Conservation (phyloP, 202 grass and related monocot genomes). For the Eragrostis tef region DNA sequence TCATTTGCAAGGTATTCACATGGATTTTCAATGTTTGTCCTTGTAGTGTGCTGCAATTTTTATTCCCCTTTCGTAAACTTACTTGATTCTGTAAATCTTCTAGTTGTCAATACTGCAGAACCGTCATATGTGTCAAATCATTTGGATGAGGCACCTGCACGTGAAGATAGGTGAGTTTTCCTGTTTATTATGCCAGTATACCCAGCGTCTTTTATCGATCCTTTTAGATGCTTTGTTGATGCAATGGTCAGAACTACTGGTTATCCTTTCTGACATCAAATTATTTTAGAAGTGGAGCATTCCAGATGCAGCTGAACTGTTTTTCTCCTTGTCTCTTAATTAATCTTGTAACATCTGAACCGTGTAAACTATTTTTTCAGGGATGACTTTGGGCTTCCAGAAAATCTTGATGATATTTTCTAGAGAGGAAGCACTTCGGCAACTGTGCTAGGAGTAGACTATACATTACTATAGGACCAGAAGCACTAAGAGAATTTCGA, state of each 20-base stretch:
- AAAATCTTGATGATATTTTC: conserved; percentile 18
- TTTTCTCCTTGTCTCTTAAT: not conserved
- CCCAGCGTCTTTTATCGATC: conserved; percentile 4
- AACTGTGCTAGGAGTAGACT: not conserved
- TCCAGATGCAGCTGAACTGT: not conserved
- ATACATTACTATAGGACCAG: not conserved
- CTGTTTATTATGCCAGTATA: not conserved
- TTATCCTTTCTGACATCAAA: not conserved
- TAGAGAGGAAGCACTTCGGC: not conserved
- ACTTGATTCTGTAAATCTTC: conserved; percentile 31
- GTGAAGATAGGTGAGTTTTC: conserved; percentile 41
- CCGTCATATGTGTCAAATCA: not conserved
- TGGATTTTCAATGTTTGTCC: not conserved
- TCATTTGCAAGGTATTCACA: conserved; percentile 1
- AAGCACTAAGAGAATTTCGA: not conserved
- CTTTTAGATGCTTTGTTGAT: conserved; percentile 21
- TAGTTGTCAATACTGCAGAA: not conserved
- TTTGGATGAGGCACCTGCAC: not conserved
- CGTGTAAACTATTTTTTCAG: conserved; percentile 44
- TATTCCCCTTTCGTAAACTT: not conserved
- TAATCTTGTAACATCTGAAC: not conserved
- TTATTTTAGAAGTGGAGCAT: no score
- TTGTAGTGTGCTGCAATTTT: conserved; percentile 23
- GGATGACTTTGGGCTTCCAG: conserved; percentile 29
- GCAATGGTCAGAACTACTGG: not conserved